Base-by-base conservation (phyloP, 495 filamentous ascomycete genomes). In the Trichoderma erinaceum region DNA sequence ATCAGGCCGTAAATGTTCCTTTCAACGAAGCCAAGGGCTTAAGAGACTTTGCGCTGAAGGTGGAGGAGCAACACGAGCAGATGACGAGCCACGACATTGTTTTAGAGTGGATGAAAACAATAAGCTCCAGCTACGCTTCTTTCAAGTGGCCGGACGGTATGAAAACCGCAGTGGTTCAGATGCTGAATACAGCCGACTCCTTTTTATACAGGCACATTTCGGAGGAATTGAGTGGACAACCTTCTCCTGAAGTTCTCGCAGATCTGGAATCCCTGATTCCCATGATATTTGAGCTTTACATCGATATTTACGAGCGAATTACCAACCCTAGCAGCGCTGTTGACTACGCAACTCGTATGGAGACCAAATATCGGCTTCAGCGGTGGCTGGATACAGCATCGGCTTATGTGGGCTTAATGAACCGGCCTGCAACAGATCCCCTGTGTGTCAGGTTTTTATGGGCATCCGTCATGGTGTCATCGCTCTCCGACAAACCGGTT, bases 211-310 rank as follows among this genome's bases (percentile, higher is more conserved):
- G 79, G n/a, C 78, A 77, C 18, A 71, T 88, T 63, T 63, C 68
- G 13, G 68, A 76, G 25, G 46, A 64, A 10, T 16, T 74, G 16
- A 44, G 50, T n/a, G 29, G 0, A 15, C 1, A 32, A 11, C 15
- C 35, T 0, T 41, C 35, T 23, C 63, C 63, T 3, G 63, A 65
- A 32, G 11, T 4, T 7, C 65, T 66, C 7, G 65, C 41, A 2
- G 21, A 35, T 0, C 69, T 80, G 8, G 78, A 81, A 66, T 80
- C 85, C n/a, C 85, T 94, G 74, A 81, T 88, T 1, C 86, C 97
- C 71, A 88, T 88, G 66, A 79, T 96, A 1, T 93, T 92, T 69
- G 95, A 99, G 75, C 80, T 99, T 11, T 92, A 97, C 72, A 81
- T 99, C 2, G 94, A 97, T 67, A 81, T 93, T 10, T 96, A 90